Evolutionary conservation across 2,329 filamentous ascomycete species (phyloP), one percentile per base, ranked within the genome.

Genomic region (Hymenoscyphus infarciens): DNA sequence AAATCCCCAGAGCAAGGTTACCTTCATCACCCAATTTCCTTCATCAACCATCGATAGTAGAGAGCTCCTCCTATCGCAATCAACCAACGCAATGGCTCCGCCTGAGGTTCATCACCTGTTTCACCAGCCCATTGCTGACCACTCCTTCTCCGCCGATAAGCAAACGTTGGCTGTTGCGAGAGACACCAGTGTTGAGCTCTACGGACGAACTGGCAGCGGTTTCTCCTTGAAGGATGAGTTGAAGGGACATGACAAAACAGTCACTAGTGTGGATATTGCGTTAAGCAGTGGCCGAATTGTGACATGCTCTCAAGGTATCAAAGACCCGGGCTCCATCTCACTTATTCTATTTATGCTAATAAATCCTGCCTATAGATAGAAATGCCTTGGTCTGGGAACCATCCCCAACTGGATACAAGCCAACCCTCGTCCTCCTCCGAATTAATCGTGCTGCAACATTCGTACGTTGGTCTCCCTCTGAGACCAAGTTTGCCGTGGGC

Each of bases 371-470:
- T 58, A 52, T 71, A 96, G 95, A 99, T 78, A 91, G 95, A 71
- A 99, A 99, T 77, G 95, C 95, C 65, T 89, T 98, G 69, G 95
- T 99, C 60, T 99, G 95, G 95, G 95, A 99, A 75, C 91, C 91
- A 22, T 93, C 92, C n/a, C 85, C 91, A 1, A 83, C 86, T 49
- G 94, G 93, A 62, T 99, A 96, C 86, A 98, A 97, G 78, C 95
- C 95, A 3, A 99, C 95, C 0, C 86, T 99, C 60, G 95, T 99
- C 19, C 88, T 99, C 64, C 90, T 99, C 58, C 91, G 95, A 74
- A 97, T 99, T 80, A 97, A 96, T 79, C 87, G 95, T 65, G 95
- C 95, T 19, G 95, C 95, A 3, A 99, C 95, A 0, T 97, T 94
- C 74, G 95, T 97, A 58, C 91, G 95, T 72, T 99, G 95, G 95